Evolutionary conservation across 2,329 filamentous ascomycete species (phyloP), one percentile per base, ranked within the genome.

Genomic region (Pseudogymnoascus destructans): DNA sequence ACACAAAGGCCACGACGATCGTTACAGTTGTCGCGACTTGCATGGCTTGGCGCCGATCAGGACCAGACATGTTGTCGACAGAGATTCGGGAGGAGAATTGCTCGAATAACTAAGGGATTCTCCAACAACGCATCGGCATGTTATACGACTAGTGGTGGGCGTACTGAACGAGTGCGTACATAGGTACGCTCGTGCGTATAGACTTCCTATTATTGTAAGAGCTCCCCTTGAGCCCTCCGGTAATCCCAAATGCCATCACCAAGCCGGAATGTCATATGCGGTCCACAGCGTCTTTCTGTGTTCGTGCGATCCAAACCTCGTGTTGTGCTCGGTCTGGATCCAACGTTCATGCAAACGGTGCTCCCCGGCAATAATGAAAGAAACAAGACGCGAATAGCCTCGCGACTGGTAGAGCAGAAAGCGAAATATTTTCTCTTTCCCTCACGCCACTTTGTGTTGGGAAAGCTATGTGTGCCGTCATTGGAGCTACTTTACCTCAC

Each of bases 11-110:
- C 57, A 89, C 70, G 33, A 78, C 77, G 61, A 89, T 77, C 57
- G 85, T 86, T 17, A 78, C 74, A 5, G 80, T 79, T n/a, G 85
- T 86, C 62, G 89, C 85, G 64, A 80, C 79, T 66, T 90, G 81
- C 57, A 89, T 85, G 35, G 76, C 73, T 59, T 17, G 1, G 15
- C 46, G 46, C 25, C 46, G 46, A 32, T 19, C 46, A 52, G 27
- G 2, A 17, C 15, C 17, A 17, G 3, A 1, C 42, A 52, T 52
- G 9, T 5, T 52, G 46, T 32, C 25, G 46, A 17, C 25, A 32
- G 46, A 19, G 25, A 30, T 5, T 9, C 6, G 8, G 23, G 23
- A 27, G 5, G 9, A 13, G 10, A 10, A 3, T 52, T 52, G 9
- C n/a, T 52, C 25, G 46, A 32, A 52, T 52, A 52, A 30, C 46